These are phyloP conservation scores for Phytophthora crassamura DNA, from an alignment of 352 stramenopile genomes.

Conservation along the genomic window DNA sequence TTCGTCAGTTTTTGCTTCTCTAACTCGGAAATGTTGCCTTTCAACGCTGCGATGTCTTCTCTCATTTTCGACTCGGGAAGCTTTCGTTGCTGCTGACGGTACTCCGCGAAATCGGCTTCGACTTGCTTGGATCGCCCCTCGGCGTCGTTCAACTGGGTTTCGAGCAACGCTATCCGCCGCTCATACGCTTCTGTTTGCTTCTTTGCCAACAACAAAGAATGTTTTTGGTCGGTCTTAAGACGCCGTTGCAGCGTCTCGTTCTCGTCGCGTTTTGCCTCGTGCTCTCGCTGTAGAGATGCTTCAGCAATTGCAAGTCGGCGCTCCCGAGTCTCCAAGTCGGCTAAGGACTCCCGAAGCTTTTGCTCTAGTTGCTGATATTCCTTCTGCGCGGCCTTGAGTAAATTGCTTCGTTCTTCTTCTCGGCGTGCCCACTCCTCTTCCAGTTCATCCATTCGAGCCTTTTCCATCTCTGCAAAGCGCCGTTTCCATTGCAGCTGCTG, in stretches of 20 bases:
- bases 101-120: constrained; percentile 74
- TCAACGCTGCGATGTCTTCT: constrained; percentile 73
- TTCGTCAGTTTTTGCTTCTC: constrained; percentile 67
- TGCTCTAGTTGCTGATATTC: constrained; percentile 81
- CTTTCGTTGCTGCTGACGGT: constrained; percentile 76
- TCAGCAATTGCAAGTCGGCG: constrained; percentile 64
- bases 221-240: constrained; percentile 69
- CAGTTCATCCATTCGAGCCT: constrained; percentile 73
- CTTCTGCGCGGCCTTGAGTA: constrained; percentile 56
- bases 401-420: constrained; percentile 71
- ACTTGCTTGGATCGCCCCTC: constrained; percentile 62
- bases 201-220: constrained; percentile 59
- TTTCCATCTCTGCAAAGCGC: constrained; percentile 60
- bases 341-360: constrained; percentile 58
- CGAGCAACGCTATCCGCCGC: constrained; percentile 44
- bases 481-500: constrained; percentile 65
- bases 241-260: constrained; percentile 57
- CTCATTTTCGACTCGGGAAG: constrained; percentile 71
- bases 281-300: constrained; percentile 58
- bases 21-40: constrained; percentile 58
- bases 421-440: constrained; percentile 81
- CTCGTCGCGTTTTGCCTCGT: constrained; percentile 63
- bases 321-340: constrained; percentile 67
- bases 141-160: constrained; percentile 51
- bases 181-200: constrained; percentile 65